Conservation (phyloP, 2,329 filamentous ascomycete genomes). For the Neopestalotiopsis sp. region DNA sequence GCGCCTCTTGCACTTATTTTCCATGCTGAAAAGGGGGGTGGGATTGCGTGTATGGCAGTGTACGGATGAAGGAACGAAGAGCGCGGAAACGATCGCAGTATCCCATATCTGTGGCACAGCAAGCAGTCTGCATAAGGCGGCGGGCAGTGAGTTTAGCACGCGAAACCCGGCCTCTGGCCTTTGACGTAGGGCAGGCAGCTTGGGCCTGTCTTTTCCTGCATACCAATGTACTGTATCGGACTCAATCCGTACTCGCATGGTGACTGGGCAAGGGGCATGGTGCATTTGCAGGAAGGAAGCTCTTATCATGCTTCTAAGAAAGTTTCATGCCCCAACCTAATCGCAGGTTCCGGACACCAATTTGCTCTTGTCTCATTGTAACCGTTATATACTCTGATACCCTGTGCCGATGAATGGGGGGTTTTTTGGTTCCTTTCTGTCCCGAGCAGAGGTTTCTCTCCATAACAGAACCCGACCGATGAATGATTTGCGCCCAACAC, state of each 20-base stretch:
- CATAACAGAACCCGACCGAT: too few species aligned
- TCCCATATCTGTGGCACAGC: constrained; percentile 5
- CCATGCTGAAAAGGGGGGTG: background rate
- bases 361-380: background rate
- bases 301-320: background rate
- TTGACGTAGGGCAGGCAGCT: background rate
- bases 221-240: background rate
- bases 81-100: background rate
- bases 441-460: background rate
- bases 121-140: background rate
- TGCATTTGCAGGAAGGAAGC: background rate
- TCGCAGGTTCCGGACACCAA: background rate
- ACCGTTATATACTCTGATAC: background rate
- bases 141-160: background rate
- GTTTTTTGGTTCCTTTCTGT: background rate
- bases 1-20: background rate
- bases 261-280: background rate
- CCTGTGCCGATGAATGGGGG: background rate
- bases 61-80: background rate
- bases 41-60: background rate
- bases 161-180: background rate
- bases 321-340: constrained; percentile 10
- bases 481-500: too few species aligned
- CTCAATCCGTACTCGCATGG: background rate
- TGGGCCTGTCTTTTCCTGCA: background rate